A percentile compares a stretch with the other conserved stretches of the same genome.
Evolutionary conservation across 148 eudicot genomes (phyloP).

Genomic region (Mesembryanthemum crystallinum): DNA sequence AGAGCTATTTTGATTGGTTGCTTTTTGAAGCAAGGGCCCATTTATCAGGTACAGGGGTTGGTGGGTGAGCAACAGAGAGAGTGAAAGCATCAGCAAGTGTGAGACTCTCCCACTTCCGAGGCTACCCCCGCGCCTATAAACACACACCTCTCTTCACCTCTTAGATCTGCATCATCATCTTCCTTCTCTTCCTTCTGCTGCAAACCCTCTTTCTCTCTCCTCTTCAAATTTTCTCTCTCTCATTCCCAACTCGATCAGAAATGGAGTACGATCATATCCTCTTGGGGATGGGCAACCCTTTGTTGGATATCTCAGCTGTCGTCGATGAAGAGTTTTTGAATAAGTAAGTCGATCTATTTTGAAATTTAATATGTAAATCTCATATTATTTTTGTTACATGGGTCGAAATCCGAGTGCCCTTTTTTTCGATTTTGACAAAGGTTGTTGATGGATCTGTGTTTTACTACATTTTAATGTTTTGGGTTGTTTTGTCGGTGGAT

Average conservation of each 20-base stretch:
- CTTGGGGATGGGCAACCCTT: constrained; percentile 77
- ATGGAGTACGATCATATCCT: constrained; percentile 61
- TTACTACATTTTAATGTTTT: not conserved
- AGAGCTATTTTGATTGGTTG: not conserved
- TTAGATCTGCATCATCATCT: not conserved
- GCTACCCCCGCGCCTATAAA: constrained; percentile 3
- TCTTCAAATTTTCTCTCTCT: not conserved
- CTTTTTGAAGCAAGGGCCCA: constrained; percentile 1
- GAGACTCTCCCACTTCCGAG: not conserved
- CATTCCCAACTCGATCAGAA: not conserved
- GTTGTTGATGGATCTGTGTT: not conserved
- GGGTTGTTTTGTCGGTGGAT: constrained; percentile 13
- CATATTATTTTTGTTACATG: not conserved
- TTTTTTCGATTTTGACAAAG: not conserved
- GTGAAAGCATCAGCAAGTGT: not conserved
- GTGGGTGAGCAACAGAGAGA: not conserved
- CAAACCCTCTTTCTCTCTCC: not conserved
- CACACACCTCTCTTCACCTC: not conserved
- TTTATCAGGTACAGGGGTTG: constrained; percentile 1
- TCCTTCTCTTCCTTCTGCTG: not conserved
- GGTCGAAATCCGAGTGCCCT: not conserved
- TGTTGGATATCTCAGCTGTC: constrained; percentile 68
- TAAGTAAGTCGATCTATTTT: constrained; percentile 36
- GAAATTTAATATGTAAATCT: not conserved
- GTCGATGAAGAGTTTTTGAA: constrained; percentile 59